Conservation (phyloP, 2,329 filamentous ascomycete species). For the Curvularia eragrostidis region DNA sequence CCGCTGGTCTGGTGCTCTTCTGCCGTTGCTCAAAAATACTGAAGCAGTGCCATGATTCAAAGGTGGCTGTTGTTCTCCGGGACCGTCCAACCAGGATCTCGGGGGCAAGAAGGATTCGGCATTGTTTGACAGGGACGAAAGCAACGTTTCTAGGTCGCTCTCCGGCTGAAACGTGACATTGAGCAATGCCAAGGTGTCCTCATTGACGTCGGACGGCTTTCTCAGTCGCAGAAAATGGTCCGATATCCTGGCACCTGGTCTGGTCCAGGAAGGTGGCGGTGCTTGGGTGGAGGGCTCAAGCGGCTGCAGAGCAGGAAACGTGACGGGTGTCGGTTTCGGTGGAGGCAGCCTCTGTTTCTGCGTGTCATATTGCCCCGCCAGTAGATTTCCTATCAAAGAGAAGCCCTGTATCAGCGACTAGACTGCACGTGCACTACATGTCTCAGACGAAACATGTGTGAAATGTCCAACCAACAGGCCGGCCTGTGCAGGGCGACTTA, state of each 20-base stretch:
- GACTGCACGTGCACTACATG: constrained; percentile 33
- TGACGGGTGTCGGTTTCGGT: constrained; percentile 57
- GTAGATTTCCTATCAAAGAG: constrained; percentile 41
- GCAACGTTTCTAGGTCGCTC: constrained; percentile 50
- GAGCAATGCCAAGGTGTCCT: constrained; percentile 50
- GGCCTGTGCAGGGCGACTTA: constrained; percentile 10
- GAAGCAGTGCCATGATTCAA: constrained; percentile 31
- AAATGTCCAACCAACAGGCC: constrained; percentile 23
- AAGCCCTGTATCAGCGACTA: constrained; percentile 38
- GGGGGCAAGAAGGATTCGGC: constrained; percentile 51
- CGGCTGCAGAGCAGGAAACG: constrained; percentile 58
- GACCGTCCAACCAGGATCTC: constrained; percentile 41
- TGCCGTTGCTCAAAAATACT: constrained; percentile 57
- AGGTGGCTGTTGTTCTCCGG: constrained; percentile 39
- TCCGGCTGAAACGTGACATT: constrained; percentile 52
- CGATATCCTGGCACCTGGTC: constrained; percentile 51
- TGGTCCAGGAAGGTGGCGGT: constrained; percentile 44
- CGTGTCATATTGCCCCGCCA: constrained; percentile 50
- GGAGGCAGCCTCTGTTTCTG: constrained; percentile 56
- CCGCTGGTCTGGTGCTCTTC: constrained; percentile 55
- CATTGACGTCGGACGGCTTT: constrained; percentile 52
- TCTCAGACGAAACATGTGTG: constrained; percentile 40
- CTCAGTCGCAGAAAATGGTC: constrained; percentile 53
- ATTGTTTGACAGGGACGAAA: constrained; percentile 43
- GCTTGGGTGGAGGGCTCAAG: constrained; percentile 36